Evolutionary conservation across 306 rosid genomes (phyloP).

Genomic region (Trifolium dubium): DNA sequence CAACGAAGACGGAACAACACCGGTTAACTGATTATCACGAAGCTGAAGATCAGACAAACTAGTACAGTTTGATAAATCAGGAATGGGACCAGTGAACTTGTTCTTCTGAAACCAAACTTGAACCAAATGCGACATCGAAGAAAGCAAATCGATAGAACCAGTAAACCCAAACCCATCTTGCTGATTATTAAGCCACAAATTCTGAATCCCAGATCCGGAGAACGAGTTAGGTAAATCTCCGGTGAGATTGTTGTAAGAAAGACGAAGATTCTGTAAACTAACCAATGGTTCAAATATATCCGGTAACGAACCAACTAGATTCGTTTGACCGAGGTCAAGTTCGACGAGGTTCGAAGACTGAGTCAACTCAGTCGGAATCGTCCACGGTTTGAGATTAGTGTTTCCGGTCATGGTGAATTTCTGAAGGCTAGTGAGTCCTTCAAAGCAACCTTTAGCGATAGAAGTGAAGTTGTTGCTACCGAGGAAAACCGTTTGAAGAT

Average conservation of each 20-base stretch:
- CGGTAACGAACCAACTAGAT: constrained; percentile 60
- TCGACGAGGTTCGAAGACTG: constrained; percentile 54
- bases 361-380: constrained; percentile 62
- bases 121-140: constrained; percentile 58
- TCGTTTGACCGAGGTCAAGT: constrained; percentile 48
- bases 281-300: constrained; percentile 56
- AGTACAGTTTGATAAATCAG: constrained; percentile 62
- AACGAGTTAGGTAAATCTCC: constrained; percentile 66
- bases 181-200: constrained; percentile 88
- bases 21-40: constrained; percentile 72
- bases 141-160: constrained; percentile 57
- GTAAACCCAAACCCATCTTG: constrained; percentile 52
- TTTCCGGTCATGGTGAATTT: constrained; percentile 54
- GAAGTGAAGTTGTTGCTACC: constrained; percentile 72
- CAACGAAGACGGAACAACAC: constrained; percentile 64
- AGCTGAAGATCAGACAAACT: constrained; percentile 66
- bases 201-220: constrained; percentile 52
- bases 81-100: constrained; percentile 69
- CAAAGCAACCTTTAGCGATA: constrained; percentile 54
- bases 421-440: constrained; percentile 67
- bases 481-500: constrained; percentile 51
- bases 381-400: constrained; percentile 54
- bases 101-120: constrained; percentile 88
- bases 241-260: constrained; percentile 82
- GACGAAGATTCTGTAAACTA: constrained; percentile 58